Evolutionary conservation across 129 eudicot genomes (phyloP).

Genomic region (Calendula officinalis): DNA sequence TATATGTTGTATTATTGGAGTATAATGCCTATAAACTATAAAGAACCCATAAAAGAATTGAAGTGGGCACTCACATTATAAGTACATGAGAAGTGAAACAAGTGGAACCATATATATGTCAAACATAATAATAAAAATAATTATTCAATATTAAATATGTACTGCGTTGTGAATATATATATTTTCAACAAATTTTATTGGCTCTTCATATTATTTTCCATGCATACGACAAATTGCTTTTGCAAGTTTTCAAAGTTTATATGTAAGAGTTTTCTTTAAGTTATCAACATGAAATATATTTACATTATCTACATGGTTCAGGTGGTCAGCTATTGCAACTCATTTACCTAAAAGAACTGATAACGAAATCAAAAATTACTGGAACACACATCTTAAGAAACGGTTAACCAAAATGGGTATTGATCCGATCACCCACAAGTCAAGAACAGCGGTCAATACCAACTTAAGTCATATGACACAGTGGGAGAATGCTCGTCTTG

Average conservation of each 20-base stretch:
- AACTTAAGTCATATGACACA: conserved; percentile 59
- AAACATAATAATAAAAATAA: background rate
- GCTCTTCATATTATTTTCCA: background rate
- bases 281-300: background rate
- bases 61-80: conserved; percentile 22
- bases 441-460: conserved; percentile 33
- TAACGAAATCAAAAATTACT: conserved; percentile 59
- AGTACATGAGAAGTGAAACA: conserved; percentile 8
- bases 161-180: background rate
- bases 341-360: conserved; percentile 60
- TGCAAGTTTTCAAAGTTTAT: background rate
- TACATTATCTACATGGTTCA: conserved; percentile 23
- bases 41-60: background rate
- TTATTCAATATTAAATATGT: background rate
- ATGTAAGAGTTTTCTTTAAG: background rate
- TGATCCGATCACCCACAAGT: conserved; percentile 61
- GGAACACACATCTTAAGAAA: conserved; percentile 63
- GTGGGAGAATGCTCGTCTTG: conserved; percentile 67
- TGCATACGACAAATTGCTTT: background rate
- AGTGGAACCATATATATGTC: conserved; percentile 7
- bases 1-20: conserved; percentile 1
- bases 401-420: conserved; percentile 60
- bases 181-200: background rate
- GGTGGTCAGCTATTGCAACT: conserved; percentile 63
- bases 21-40: conserved; percentile 6